Base-by-base conservation (phyloP, 2,329 filamentous ascomycete genomes). In the Talaromyces sp. region DNA sequence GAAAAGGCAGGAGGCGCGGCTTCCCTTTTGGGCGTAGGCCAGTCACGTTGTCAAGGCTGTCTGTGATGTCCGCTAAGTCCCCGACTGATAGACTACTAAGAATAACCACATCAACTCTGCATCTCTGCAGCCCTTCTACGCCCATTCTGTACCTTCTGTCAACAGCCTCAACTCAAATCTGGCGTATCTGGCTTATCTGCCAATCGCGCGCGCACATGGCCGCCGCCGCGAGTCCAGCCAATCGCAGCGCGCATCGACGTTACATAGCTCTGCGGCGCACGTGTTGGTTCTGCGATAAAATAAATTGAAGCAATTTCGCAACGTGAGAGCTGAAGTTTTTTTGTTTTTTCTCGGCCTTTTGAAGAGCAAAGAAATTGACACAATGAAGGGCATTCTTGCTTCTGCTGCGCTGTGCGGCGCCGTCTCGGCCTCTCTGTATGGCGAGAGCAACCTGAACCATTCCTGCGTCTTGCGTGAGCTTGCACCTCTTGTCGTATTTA, bases 401-500 rank as follows among this genome's bases (percentile, higher is more conserved):
- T 50, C 32, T n/a, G 46, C 57, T 35, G 26, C 52, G 14, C 57
- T 59, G 17, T 27, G 7, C 31, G 26, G 50, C 35, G 21, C 32
- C 24, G 57, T 53, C 21, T 66, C 60, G 7, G 78, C 77, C 24
- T 73, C 76, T 61, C 71, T 81, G 5, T 81, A 81, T 57, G 75
- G 77, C 58, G 74, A 82, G 63, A 82, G 77, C 64, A 75, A 76
- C 19, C 68, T 77, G 50, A 86, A 86, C 70, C 84, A 86, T 69
- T 85, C 82, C 11, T 86, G 84, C 67, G 74, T 77, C 17, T 71
- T 85, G 17, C 73, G 78, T 82, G 67, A 17, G 68, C 27, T 29
- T 27, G 11, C 11, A 57, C 11, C 21, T 9, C 19, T 46, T 11
- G 43, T 24, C 7, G 14, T 19, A 14, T 53, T 32, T 29, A 29